These are phyloP conservation scores for Coniferiporia weirii DNA, from an alignment of 1,284 basidiomycete genomes.

Conservation along the genomic window DNA sequence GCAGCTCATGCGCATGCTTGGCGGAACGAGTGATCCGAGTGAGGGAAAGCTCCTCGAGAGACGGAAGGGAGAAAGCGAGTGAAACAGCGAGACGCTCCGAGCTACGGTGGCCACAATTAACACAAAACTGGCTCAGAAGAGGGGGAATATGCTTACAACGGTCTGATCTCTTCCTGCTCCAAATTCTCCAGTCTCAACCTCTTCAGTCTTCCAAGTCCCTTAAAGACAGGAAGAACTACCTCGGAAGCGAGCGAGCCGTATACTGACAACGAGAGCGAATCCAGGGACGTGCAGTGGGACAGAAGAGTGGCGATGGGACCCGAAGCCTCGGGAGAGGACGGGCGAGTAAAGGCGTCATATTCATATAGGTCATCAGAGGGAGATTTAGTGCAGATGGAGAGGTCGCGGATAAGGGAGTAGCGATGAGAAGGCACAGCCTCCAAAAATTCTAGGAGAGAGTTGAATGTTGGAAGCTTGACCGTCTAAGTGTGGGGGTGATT, in stretches of 20 bases:
- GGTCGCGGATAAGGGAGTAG: conserved; percentile 47
- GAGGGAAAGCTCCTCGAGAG: conserved; percentile 51
- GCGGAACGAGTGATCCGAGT: conserved; percentile 61
- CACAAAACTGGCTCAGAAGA: neutral
- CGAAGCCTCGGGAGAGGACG: conserved; percentile 25
- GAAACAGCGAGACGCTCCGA: conserved; percentile 68
- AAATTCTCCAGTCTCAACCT: conserved; percentile 53
- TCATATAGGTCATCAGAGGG: conserved; percentile 7
- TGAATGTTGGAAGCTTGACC: conserved; percentile 43
- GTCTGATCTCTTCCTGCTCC: conserved; percentile 44
- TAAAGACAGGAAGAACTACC: conserved; percentile 47
- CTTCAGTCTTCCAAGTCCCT: conserved; percentile 38
- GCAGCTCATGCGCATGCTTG: conserved; percentile 52
- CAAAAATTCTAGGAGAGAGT: conserved; percentile 46
- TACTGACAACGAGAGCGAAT: conserved; percentile 47
- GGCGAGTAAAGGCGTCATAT: conserved; percentile 1
- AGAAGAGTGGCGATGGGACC: conserved; percentile 49
- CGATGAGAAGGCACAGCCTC: conserved; percentile 52
- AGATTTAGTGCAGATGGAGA: conserved; percentile 47
- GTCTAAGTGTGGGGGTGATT: conserved; percentile 27
- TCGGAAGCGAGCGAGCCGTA: conserved; percentile 45
- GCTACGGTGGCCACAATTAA: conserved; percentile 30
- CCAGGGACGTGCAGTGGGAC: conserved; percentile 41
- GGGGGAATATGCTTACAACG: conserved; percentile 45
- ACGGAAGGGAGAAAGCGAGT: conserved; percentile 55